Percentiles rank a stretch among this genome's conserved stretches.
These are phyloP conservation scores for Akanthomyces uredinophilus DNA, from an alignment of 2,329 filamentous ascomycete species.

Conservation along the genomic window DNA sequence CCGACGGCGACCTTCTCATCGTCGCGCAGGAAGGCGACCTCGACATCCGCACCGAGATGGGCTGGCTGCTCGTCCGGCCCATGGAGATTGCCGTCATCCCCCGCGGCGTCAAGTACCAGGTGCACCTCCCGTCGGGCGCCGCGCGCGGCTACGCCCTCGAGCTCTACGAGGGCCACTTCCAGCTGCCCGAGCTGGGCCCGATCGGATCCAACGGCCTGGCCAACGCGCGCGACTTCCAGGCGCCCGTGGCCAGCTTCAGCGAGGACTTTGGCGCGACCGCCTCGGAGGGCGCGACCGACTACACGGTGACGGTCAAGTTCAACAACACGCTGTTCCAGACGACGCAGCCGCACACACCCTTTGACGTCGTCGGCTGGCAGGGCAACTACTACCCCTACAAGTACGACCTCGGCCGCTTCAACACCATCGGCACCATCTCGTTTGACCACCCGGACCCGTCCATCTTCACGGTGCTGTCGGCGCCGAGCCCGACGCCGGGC, in stretches of 20 bases:
- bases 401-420: conserved; percentile 75
- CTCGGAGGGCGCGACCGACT: conserved; percentile 31
- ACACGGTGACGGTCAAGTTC: conserved; percentile 59
- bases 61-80: conserved; percentile 61
- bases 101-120: conserved; percentile 63
- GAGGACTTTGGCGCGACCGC: conserved; percentile 44
- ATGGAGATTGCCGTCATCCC: conserved; percentile 70
- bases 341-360: conserved; percentile 64
- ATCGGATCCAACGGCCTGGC: conserved; percentile 65
- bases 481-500: conserved; percentile 53
- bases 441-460: conserved; percentile 75
- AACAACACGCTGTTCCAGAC: conserved; percentile 62
- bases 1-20: conserved; percentile 71
- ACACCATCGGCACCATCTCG: conserved; percentile 65
- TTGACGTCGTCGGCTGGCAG: conserved; percentile 77
- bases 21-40: conserved; percentile 65
- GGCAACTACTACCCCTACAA: conserved; percentile 78
- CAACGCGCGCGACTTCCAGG: conserved; percentile 67
- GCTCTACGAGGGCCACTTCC: conserved; percentile 62
- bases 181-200: conserved; percentile 62
- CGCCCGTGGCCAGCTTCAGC: conserved; percentile 60
- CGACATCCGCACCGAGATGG: conserved; percentile 69
- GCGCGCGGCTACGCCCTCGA: conserved; percentile 67
- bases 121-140: conserved; percentile 52
- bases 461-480: conserved; percentile 69